Conservation (phyloP, 495 filamentous ascomycete genomes). For the Aspergillus mulundensis region DNA sequence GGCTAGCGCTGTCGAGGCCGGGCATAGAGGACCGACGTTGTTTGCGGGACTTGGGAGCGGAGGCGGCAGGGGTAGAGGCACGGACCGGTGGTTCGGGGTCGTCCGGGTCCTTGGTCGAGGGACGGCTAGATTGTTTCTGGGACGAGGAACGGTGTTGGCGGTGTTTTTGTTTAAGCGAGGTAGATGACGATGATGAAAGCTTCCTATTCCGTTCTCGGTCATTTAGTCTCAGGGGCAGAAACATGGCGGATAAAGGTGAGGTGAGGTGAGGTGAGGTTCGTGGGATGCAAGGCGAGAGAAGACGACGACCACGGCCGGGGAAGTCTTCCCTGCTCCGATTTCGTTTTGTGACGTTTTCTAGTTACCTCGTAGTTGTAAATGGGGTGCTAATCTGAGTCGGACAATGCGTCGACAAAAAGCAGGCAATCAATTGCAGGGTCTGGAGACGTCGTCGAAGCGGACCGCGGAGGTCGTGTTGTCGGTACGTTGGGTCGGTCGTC, state of each 20-base stretch:
- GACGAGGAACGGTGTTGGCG: conserved; percentile 33
- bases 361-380: conserved; percentile 22
- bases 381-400: conserved; percentile 1
- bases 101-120: conserved; percentile 45
- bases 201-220: conserved; percentile 29
- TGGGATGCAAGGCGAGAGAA: conserved; percentile 28
- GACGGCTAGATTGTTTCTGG: conserved; percentile 36
- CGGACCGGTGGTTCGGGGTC: conserved; percentile 35
- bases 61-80: conserved; percentile 36
- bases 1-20: conserved; percentile 37
- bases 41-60: conserved; percentile 26
- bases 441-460: background rate
- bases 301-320: conserved; percentile 3
- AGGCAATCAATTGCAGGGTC: background rate
- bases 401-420: conserved; percentile 6
- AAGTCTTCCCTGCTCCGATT: conserved; percentile 8
- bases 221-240: conserved; percentile 41
- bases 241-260: conserved; percentile 35
- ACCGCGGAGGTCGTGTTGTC: conserved; percentile 3
- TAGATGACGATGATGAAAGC: conserved; percentile 21
- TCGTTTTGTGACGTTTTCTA: conserved; percentile 18
- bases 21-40: conserved; percentile 51
- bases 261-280: conserved; percentile 11
- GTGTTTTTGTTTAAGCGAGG: conserved; percentile 32
- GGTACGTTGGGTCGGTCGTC: conserved; percentile 20